These are phyloP conservation scores for Melanopsichium pennsylvanicum DNA, from an alignment of 1,284 basidiomycete genomes.

Conservation along the genomic window DNA sequence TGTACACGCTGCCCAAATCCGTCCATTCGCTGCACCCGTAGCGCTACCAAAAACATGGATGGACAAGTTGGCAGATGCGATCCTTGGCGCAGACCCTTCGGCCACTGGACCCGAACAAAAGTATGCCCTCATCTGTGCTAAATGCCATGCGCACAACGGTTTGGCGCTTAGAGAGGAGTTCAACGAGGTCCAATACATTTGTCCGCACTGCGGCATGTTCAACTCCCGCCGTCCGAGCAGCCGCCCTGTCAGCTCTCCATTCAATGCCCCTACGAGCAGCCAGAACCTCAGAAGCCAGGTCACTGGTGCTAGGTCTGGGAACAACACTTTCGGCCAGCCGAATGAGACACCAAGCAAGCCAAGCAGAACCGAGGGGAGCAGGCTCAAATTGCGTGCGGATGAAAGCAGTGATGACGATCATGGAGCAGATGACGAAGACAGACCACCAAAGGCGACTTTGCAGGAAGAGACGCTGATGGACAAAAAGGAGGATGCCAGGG, in stretches of 20 bases:
- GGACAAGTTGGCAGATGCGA: constrained; percentile 67
- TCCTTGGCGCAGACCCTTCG: constrained; percentile 66
- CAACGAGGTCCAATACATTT: constrained; percentile 83
- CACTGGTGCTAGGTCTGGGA: background rate
- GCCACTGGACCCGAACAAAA: constrained; percentile 65
- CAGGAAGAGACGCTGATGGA: constrained; percentile 24
- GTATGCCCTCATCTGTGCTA: constrained; percentile 92
- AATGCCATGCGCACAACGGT: constrained; percentile 93
- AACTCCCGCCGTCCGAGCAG: constrained; percentile 69
- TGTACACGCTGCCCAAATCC: no score
- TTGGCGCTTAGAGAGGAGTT: constrained; percentile 87
- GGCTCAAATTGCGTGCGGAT: constrained; percentile 29
- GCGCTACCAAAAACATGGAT: constrained; percentile 52
- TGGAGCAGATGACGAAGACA: constrained; percentile 21
- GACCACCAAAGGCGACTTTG: constrained; percentile 18
- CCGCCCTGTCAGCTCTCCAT: constrained; percentile 61
- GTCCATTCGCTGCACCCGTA: constrained; percentile 4
- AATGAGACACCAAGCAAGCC: constrained; percentile 31
- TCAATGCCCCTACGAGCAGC: no score
- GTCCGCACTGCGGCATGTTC: constrained; percentile 78
- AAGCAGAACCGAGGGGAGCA: constrained; percentile 8
- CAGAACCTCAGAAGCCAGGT: background rate
- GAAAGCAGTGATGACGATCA: constrained; percentile 15
- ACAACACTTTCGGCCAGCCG: background rate
- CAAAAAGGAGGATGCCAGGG: constrained; percentile 1